Conservation (phyloP, 805 yeast species). For the Helenozyma baotianmanensis region DNA sequence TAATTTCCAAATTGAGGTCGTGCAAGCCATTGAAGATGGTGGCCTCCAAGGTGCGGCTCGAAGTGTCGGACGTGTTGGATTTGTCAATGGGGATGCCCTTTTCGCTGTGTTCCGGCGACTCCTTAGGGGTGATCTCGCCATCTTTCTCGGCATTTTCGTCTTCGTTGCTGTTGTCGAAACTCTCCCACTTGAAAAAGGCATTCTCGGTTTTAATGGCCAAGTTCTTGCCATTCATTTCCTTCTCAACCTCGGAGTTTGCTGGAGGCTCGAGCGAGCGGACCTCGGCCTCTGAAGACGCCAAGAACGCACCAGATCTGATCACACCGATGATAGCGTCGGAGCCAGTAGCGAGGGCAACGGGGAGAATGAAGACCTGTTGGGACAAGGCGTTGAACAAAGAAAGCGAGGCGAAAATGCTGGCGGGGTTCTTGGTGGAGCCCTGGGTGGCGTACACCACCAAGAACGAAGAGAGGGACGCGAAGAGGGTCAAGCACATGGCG, state of each 20-base stretch:
- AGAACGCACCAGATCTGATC: conserved; percentile 49
- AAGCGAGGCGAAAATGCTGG: conserved; percentile 64
- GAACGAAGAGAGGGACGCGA: conserved; percentile 62
- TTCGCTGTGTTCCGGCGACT: background rate
- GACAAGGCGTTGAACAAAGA: conserved; percentile 62
- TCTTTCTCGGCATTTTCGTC: conserved; percentile 1
- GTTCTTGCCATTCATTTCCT: conserved; percentile 21
- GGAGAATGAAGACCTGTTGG: conserved; percentile 61
- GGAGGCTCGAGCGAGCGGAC: conserved; percentile 26
- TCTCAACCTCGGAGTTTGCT: conserved; percentile 19
- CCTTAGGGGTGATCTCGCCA: background rate
- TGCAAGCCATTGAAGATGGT: conserved; percentile 41
- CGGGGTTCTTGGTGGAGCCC: conserved; percentile 42
- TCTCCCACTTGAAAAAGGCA: conserved; percentile 69
- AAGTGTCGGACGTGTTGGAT: background rate
- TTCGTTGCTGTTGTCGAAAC: conserved; percentile 9
- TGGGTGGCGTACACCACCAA: conserved; percentile 32
- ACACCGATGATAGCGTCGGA: conserved; percentile 65
- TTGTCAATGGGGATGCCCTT: background rate
- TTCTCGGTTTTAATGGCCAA: conserved; percentile 46
- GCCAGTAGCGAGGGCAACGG: conserved; percentile 63
- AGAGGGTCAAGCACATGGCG: conserved; percentile 61
- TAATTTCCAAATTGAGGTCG: conserved; percentile 49
- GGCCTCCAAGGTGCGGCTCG: conserved; percentile 11
- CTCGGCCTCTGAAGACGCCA: conserved; percentile 43